phyloP scores from a whole-genome alignment of 129 eudicot species.

The Deinandra increscens region DNA sequence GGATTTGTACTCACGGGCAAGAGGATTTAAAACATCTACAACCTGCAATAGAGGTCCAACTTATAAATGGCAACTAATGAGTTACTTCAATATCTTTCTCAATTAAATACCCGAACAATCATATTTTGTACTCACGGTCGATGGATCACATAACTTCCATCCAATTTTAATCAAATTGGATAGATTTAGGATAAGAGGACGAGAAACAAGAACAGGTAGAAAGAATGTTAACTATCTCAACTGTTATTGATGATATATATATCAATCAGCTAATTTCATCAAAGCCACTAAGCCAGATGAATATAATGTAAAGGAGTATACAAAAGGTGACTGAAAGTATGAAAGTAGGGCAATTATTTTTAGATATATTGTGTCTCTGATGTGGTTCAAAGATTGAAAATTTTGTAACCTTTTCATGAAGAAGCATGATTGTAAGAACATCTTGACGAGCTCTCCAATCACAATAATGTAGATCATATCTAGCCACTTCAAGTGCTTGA shows the following conservation, averaged over 20 bases:
- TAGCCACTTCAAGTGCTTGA: constrained; percentile 84
- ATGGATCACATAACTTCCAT: not conserved
- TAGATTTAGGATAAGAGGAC: not conserved
- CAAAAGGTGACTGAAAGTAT: not conserved
- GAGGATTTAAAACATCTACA: constrained; percentile 86
- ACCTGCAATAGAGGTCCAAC: constrained; percentile 46
- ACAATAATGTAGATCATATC: constrained; percentile 78
- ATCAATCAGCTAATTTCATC: not conserved
- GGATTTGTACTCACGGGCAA: constrained; percentile 88
- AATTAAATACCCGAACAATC: not conserved
- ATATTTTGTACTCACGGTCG: not conserved
- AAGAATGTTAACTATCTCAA: not conserved
- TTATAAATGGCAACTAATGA: constrained; percentile 11
- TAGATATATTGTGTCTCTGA: not conserved
- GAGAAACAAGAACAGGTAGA: not conserved
- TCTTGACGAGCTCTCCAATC: constrained; percentile 97
- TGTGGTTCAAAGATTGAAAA: constrained; percentile 4
- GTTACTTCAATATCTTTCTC: not conserved
- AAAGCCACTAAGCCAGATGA: not conserved
- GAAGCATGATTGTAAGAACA: constrained; percentile 71
- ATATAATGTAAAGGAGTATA: too few relatives aligned
- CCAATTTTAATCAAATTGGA: not conserved
- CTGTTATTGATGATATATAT: not conserved
- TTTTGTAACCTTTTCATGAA: constrained; percentile 72
- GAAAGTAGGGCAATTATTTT: not conserved